Evolutionary conservation across 2,329 filamentous ascomycete species (phyloP).

Genomic region (Cercospora nicotianae): DNA sequence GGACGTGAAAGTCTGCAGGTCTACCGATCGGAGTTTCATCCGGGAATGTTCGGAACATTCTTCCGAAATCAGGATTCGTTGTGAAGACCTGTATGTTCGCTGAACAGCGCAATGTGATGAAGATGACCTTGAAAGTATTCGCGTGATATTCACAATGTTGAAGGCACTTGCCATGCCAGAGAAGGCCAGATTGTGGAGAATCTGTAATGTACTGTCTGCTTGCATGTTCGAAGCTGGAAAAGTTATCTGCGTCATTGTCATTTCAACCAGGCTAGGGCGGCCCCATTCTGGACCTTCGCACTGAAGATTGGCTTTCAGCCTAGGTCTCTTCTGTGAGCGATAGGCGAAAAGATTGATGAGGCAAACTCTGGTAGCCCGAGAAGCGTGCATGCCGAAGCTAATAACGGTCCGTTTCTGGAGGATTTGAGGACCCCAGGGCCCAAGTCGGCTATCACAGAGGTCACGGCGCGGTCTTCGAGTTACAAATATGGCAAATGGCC

Average conservation of each 20-base stretch:
- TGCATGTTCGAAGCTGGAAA: neutral
- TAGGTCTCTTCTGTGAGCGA: neutral
- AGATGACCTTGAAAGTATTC: neutral
- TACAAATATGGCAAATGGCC: neutral
- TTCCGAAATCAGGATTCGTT: neutral
- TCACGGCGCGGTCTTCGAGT: neutral
- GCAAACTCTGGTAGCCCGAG: neutral
- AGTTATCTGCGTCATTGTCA: neutral
- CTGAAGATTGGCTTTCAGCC: conserved; percentile 4
- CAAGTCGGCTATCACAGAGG: neutral
- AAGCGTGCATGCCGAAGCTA: neutral
- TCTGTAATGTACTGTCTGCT: neutral
- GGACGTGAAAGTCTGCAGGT: neutral
- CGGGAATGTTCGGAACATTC: neutral
- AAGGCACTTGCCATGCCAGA: neutral
- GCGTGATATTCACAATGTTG: neutral
- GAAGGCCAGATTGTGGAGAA: neutral
- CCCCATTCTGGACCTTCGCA: neutral
- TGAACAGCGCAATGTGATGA: neutral
- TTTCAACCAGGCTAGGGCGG: neutral
- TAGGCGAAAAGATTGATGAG: conserved; percentile 1
- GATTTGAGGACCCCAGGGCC: neutral
- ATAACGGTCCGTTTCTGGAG: neutral
- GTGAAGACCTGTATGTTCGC: neutral
- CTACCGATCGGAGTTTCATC: neutral